Evolutionary conservation across 164 flowering plant genomes (phyloP).

Genomic region (Macadamia integrifolia): DNA sequence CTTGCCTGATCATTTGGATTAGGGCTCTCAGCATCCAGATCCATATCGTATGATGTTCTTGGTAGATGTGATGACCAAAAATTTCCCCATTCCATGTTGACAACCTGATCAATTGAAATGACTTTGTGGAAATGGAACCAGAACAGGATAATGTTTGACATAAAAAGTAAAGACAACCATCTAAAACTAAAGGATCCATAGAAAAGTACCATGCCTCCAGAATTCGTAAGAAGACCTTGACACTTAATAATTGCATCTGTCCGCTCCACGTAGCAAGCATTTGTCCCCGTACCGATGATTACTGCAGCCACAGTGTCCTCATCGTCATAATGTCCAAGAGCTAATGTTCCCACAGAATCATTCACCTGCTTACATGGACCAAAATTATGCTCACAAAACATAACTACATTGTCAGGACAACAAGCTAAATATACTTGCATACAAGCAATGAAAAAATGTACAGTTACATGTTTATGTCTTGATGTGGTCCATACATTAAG

Average conservation of each 20-base stretch:
- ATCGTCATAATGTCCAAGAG: constrained; percentile 85
- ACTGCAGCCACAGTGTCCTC: constrained; percentile 92
- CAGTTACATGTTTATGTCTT: too few species aligned
- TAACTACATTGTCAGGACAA: background rate
- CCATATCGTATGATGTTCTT: constrained; percentile 74
- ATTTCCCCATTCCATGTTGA: constrained; percentile 97
- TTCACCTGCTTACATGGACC: constrained; percentile 53
- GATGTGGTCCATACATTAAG: too few species aligned
- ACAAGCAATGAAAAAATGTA: too few species aligned
- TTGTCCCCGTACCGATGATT: constrained; percentile 89
- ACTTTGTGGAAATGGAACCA: background rate
- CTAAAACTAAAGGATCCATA: background rate
- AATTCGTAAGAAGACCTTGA: constrained; percentile 71
- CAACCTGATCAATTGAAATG: constrained; percentile 41
- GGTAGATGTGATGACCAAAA: constrained; percentile 95
- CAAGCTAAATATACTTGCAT: background rate
- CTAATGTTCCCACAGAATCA: constrained; percentile 93
- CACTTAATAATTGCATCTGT: constrained; percentile 86
- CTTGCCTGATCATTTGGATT: constrained; percentile 79
- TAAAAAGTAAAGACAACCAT: background rate
- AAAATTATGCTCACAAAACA: constrained; percentile 4
- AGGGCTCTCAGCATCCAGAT: constrained; percentile 76
- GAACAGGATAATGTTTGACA: background rate
- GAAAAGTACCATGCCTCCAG: constrained; percentile 80
- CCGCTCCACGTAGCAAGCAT: constrained; percentile 91